Evolutionary conservation across 73 alveolate species (phyloP).

Genomic region (Symbiodinium natans): DNA sequence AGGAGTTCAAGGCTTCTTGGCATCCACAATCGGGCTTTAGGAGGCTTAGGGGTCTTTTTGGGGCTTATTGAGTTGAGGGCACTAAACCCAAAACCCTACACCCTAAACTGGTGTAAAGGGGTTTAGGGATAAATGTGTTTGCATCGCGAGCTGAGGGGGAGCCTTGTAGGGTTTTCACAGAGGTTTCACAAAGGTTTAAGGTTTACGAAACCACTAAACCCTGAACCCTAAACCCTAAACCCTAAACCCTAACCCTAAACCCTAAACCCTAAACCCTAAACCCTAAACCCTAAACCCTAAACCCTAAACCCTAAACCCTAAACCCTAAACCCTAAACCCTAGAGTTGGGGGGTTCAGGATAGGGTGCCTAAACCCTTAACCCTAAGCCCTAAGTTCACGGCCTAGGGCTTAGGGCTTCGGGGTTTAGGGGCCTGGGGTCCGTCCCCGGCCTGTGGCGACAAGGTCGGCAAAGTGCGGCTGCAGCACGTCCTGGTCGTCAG

Average conservation of each 20-base stretch:
- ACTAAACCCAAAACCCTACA: no score
- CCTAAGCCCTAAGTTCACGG: neutral
- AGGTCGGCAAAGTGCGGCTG: neutral
- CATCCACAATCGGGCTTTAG: no score
- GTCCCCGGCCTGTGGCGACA: neutral
- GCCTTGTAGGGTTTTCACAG: no score
- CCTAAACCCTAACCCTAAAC: neutral
- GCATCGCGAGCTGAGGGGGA: no score
- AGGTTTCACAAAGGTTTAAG: no score
- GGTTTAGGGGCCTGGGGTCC: neutral
- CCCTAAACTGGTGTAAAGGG: no score
- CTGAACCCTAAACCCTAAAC: neutral
- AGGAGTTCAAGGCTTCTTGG: neutral
- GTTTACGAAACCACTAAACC: no score
- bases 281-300: neutral
- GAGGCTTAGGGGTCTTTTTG: no score
- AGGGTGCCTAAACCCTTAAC: neutral
- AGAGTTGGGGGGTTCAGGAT: no score
- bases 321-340: neutral
- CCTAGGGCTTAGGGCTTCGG: neutral
- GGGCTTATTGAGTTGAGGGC: no score
- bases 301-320: neutral
- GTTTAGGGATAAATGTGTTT: no score
- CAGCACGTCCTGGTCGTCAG: neutral
- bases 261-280: neutral